A percentile compares a stretch with the other conserved stretches of the same genome.
These are phyloP conservation scores for Naumovozyma dairenensis DNA, from an alignment of 805 yeast species.

Conservation along the genomic window DNA sequence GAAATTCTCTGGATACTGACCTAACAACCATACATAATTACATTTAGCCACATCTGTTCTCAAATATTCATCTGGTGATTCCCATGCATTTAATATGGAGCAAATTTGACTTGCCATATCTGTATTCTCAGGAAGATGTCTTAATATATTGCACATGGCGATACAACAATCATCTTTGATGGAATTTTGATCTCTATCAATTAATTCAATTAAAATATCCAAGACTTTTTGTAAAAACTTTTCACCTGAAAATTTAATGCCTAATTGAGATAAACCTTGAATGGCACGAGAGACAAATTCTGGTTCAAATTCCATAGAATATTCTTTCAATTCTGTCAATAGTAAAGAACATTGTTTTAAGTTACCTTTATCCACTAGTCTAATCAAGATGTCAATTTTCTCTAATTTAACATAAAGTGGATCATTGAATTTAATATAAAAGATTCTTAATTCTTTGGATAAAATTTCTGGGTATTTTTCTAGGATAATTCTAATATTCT, in stretches of 20 bases:
- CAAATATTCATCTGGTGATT: conserved; percentile 36
- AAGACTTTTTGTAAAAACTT: conserved; percentile 44
- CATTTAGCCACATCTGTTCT: conserved; percentile 38
- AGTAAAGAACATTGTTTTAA: conserved; percentile 44
- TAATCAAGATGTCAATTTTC: conserved; percentile 63
- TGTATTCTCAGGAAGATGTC: conserved; percentile 47
- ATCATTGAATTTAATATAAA: conserved; percentile 81
- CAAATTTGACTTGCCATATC: conserved; percentile 20
- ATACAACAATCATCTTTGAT: conserved; percentile 49
- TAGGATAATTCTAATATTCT: conserved; percentile 79
- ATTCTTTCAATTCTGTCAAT: conserved; percentile 65
- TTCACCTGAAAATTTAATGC: conserved; percentile 44
- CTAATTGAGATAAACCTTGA: conserved; percentile 60
- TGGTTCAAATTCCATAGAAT: conserved; percentile 77
- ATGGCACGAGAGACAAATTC: conserved; percentile 61
- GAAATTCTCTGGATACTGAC: conserved; percentile 58
- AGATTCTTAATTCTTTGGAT: conserved; percentile 73
- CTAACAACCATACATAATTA: conserved; percentile 58
- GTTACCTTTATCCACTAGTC: conserved; percentile 47
- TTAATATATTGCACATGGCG: conserved; percentile 53
- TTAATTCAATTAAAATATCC: conserved; percentile 47
- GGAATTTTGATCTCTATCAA: conserved; percentile 50
- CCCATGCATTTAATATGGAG: conserved; percentile 30
- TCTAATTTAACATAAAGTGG: conserved; percentile 71
- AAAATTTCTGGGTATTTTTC: conserved; percentile 80